phyloP scores from a whole-genome alignment of 331 rosid genomes.

The Quercus tomentella region DNA sequence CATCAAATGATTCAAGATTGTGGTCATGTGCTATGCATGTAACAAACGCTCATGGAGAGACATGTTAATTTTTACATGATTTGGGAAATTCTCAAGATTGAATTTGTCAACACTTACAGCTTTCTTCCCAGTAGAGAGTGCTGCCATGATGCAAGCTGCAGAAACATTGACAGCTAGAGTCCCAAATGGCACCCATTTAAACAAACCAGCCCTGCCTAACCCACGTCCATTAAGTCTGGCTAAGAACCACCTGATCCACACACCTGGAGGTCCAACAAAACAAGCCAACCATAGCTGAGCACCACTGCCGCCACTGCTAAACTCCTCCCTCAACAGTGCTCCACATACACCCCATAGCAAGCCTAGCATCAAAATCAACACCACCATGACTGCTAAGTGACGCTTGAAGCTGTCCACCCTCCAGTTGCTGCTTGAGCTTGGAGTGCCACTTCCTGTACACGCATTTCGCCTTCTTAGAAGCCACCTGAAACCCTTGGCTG shows the following conservation, averaged over 20 bases:
- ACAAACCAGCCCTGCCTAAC: conserved; percentile 41
- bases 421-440: conserved; percentile 29
- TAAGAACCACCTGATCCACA: conserved; percentile 92
- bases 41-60: neutral
- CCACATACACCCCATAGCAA: conserved; percentile 56
- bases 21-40: neutral
- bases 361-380: conserved; percentile 39
- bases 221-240: conserved; percentile 92
- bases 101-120: conserved; percentile 27
- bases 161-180: conserved; percentile 81
- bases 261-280: conserved; percentile 79
- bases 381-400: conserved; percentile 41
- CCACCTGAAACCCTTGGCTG: conserved; percentile 66
- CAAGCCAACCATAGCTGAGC: conserved; percentile 78
- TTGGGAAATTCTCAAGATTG: neutral
- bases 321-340: conserved; percentile 31
- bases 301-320: conserved; percentile 35
- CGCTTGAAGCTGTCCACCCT: conserved; percentile 39
- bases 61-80: neutral
- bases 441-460: conserved; percentile 16
- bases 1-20: conserved; percentile 15
- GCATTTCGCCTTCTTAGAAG: conserved; percentile 33
- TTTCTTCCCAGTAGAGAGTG: conserved; percentile 49
- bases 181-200: conserved; percentile 83
- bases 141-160: conserved; percentile 78